Percentiles rank a stretch among this genome's conserved stretches.
These are phyloP conservation scores for Cladosporium sp. DNA, from an alignment of 2,329 filamentous ascomycete species.

Conservation along the genomic window DNA sequence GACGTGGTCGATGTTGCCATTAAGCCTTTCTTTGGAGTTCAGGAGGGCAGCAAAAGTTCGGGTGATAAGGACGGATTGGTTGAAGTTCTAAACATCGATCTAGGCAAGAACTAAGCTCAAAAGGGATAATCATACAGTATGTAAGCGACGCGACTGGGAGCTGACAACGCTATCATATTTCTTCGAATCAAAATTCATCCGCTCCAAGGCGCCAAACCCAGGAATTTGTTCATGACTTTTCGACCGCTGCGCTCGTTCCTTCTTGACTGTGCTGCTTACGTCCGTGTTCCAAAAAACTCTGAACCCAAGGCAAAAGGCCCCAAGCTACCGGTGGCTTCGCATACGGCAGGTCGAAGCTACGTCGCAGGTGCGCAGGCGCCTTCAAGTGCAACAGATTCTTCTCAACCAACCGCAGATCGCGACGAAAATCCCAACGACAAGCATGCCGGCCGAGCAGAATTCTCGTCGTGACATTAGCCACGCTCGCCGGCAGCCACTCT, in stretches of 20 bases:
- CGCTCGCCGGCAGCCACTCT: not conserved
- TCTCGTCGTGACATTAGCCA: not conserved
- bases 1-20: constrained; percentile 70
- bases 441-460: not conserved
- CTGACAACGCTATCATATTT: not conserved
- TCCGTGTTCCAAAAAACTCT: not conserved
- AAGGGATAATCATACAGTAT: not conserved
- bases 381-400: not conserved
- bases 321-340: not conserved
- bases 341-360: not conserved
- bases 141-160: not conserved
- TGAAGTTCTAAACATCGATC: constrained; percentile 47
- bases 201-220: not conserved
- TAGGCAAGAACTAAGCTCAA: constrained; percentile 37
- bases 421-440: not conserved
- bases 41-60: constrained; percentile 21
- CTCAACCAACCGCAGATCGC: not conserved
- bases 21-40: constrained; percentile 62
- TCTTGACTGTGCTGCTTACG: not conserved
- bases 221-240: not conserved
- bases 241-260: not conserved
- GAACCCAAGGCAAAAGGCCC: not conserved
- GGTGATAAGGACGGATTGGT: constrained; percentile 37
- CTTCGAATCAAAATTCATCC: not conserved
- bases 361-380: not conserved